Conservation (phyloP, 345 rosid genomes). For the Eucalyptus cloeziana region DNA sequence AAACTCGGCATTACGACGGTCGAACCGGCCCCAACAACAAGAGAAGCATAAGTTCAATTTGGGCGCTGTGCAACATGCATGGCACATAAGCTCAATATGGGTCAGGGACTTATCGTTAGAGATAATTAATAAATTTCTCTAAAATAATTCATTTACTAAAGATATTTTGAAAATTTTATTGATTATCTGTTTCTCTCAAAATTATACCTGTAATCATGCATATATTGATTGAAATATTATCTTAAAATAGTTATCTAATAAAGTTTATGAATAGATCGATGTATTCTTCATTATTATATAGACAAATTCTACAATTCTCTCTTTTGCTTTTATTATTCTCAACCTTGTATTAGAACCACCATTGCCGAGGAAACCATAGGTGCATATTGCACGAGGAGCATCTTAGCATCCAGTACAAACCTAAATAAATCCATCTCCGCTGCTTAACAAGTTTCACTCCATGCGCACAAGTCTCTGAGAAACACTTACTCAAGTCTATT, state of each 20-base stretch:
- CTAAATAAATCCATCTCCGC: no score
- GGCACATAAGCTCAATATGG: accelerated
- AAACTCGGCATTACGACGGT: accelerated
- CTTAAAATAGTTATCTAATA: no score
- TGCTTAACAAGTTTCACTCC: no score
- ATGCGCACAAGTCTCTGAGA: no score
- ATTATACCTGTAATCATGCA: accelerated
- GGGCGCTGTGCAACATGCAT: not conserved
- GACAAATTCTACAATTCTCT: not conserved
- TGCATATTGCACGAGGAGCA: not conserved
- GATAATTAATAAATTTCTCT: not conserved
- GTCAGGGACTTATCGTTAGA: not conserved
- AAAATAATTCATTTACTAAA: no score
- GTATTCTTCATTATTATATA: no score
- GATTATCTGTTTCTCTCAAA: not conserved
- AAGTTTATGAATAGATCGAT: not conserved
- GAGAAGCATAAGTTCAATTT: not conserved
- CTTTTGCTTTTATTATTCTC: not conserved
- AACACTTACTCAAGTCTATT: no score
- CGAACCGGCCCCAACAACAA: not conserved
- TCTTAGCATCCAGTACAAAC: no score
- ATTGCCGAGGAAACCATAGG: not conserved
- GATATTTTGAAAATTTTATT: not conserved
- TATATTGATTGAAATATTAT: no score
- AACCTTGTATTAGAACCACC: no score